Evolutionary conservation across 176 grass and related monocot species (phyloP).

Genomic region (Avena atlantica): DNA sequence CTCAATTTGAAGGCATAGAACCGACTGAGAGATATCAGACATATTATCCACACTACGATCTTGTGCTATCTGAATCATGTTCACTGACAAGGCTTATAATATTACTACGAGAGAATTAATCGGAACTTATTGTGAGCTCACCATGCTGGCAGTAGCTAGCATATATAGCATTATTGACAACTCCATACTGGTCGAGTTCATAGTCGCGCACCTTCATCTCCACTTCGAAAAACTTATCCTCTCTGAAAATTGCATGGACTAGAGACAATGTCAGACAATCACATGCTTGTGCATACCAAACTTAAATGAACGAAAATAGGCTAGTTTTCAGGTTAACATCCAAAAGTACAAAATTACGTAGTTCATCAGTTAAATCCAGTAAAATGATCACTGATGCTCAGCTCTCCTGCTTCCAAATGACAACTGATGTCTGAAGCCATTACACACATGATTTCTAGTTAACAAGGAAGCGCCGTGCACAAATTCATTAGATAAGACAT

Average conservation of each 20-base stretch:
- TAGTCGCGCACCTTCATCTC: constrained; percentile 85
- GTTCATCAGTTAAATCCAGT: background rate
- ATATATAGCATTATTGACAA: constrained; percentile 95
- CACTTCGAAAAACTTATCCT: constrained; percentile 65
- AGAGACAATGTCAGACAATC: background rate
- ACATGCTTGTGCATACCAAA: background rate
- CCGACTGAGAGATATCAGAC: background rate
- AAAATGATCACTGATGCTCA: too few relatives aligned
- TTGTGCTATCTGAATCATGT: background rate
- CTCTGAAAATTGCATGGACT: constrained; percentile 44
- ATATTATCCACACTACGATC: background rate
- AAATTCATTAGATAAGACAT: background rate
- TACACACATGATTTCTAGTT: background rate
- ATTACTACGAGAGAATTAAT: background rate
- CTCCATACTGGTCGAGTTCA: constrained; percentile 88
- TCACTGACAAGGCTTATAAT: background rate
- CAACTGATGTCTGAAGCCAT: background rate
- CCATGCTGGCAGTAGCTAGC: constrained; percentile 94
- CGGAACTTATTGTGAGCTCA: constrained; percentile 33
- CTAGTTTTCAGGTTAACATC: background rate
- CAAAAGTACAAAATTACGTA: background rate
- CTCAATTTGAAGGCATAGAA: constrained; percentile 30
- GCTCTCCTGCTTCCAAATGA: background rate
- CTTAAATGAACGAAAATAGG: background rate
- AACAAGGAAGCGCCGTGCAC: background rate